Conservation (phyloP, 73 alveolate genomes). For the Stentor coeruleus region DNA sequence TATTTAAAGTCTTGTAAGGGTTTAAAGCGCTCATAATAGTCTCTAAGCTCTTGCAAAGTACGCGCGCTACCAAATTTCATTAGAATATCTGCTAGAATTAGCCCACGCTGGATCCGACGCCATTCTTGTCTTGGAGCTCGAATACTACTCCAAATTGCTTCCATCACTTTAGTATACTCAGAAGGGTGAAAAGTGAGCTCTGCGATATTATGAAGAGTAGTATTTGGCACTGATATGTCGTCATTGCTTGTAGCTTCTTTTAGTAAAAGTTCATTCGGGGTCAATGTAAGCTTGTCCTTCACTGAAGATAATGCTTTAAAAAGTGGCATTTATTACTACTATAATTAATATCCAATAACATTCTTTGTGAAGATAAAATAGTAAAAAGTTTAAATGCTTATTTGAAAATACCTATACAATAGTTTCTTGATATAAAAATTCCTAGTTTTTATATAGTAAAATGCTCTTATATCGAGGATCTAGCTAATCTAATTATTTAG, state of each 20-base stretch:
- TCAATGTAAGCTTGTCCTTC: background rate
- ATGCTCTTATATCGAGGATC: too few relatives aligned
- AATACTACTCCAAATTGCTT: background rate
- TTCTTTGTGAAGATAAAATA: too few relatives aligned
- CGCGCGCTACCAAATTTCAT: slow-evolving; percentile 17
- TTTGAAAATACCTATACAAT: too few relatives aligned
- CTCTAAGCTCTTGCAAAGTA: slow-evolving; percentile 13
- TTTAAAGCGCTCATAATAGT: background rate
- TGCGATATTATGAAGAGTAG: background rate
- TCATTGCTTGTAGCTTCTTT: slow-evolving; percentile 11
- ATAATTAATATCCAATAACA: too few relatives aligned
- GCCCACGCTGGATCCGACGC: background rate
- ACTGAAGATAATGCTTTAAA: slow-evolving; percentile 7
- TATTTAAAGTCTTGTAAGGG: background rate
- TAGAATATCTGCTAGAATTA: background rate
- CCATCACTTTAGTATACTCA: slow-evolving; percentile 13
- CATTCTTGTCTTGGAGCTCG: slow-evolving; percentile 17
- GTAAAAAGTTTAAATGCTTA: too few relatives aligned
- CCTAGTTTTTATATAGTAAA: too few relatives aligned
- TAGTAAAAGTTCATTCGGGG: slow-evolving; percentile 8
- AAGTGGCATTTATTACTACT: background rate
- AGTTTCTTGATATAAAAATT: too few relatives aligned
- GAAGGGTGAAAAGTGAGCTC: background rate
- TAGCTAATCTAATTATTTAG: too few relatives aligned
- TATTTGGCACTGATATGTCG: background rate